A percentile compares a stretch with the other conserved stretches of the same genome.
These are phyloP conservation scores for Stereocaulon alpinum DNA, from an alignment of 495 filamentous ascomycete species.

Conservation along the genomic window DNA sequence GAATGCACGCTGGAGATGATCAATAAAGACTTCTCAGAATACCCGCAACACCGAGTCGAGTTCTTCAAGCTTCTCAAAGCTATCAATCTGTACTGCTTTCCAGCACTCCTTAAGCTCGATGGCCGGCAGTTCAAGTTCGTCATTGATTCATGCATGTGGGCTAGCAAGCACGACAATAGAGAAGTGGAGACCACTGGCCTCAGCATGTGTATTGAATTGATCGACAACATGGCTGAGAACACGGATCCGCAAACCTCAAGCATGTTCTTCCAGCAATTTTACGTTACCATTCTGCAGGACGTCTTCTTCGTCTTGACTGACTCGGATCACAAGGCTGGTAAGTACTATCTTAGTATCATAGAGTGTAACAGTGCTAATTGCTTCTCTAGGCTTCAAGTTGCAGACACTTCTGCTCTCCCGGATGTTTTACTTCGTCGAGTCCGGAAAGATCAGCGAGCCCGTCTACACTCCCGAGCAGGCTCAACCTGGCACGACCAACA, in stretches of 20 bases:
- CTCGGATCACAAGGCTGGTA: constrained; percentile 91
- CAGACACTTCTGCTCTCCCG: constrained; percentile 87
- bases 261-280: constrained; percentile 96
- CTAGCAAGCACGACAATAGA: constrained; percentile 97
- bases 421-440: constrained; percentile 87
- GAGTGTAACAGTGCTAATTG: constrained; percentile 3
- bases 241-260: constrained; percentile 76
- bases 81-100: constrained; percentile 96
- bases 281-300: constrained; percentile 87
- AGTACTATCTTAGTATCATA: constrained; percentile 14
- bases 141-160: constrained; percentile 99
- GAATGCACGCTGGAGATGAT: constrained; percentile 99
- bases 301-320: constrained; percentile 98
- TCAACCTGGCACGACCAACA: constrained; percentile 71
- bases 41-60: constrained; percentile 93
- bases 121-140: constrained; percentile 97
- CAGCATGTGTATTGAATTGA: constrained; percentile 96
- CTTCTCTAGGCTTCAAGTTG: constrained; percentile 71
- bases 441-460: constrained; percentile 80
- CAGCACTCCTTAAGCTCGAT: constrained; percentile 84
- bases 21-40: constrained; percentile 99
- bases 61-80: constrained; percentile 95
- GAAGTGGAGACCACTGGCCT: constrained; percentile 97
- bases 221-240: constrained; percentile 89
- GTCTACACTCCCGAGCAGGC: constrained; percentile 79